phyloP scores from a whole-genome alignment of 2,329 filamentous ascomycete genomes.

The Fusarium algeriense region DNA sequence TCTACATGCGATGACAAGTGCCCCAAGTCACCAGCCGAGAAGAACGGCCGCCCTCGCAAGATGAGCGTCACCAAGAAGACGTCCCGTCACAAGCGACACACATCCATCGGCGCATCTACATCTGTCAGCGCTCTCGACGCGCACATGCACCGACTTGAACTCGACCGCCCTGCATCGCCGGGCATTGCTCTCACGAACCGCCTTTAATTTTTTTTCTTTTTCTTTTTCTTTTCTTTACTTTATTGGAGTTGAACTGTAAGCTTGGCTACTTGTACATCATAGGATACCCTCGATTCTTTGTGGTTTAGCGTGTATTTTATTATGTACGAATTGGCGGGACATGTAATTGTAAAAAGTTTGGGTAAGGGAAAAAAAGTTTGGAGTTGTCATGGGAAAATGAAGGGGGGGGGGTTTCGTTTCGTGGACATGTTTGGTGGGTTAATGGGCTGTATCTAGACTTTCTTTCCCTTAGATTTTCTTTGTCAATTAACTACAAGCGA shows the following conservation, averaged over 20 bases:
- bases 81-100: slow-evolving; percentile 42
- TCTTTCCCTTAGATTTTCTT: slow-evolving; percentile 19
- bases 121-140: slow-evolving; percentile 42
- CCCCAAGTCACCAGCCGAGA: slow-evolving; percentile 36
- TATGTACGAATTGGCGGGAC: slow-evolving; percentile 19
- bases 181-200: slow-evolving; percentile 47
- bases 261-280: slow-evolving; percentile 34
- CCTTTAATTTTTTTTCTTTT: slow-evolving; percentile 28
- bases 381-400: slow-evolving; percentile 7
- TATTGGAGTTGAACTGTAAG: slow-evolving; percentile 20
- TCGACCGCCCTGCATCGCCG: slow-evolving; percentile 46
- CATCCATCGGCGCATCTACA: slow-evolving; percentile 37
- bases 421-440: slow-evolving; percentile 1
- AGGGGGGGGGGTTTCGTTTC: slow-evolving; percentile 7
- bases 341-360: neutral
- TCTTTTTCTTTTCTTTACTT: neutral
- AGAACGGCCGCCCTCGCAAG: slow-evolving; percentile 46
- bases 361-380: slow-evolving; percentile 2
- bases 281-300: slow-evolving; percentile 32
- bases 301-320: slow-evolving; percentile 32
- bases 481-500: slow-evolving; percentile 20
- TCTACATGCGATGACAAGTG: slow-evolving; percentile 37
- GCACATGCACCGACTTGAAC: slow-evolving; percentile 46
- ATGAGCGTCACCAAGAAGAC: slow-evolving; percentile 48
- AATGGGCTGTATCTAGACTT: slow-evolving; percentile 14